A percentile compares a stretch with the other conserved stretches of the same genome.
Evolutionary conservation across 2,329 filamentous ascomycete genomes (phyloP).

Genomic region (Teratosphaeria pseudoeucalypti): DNA sequence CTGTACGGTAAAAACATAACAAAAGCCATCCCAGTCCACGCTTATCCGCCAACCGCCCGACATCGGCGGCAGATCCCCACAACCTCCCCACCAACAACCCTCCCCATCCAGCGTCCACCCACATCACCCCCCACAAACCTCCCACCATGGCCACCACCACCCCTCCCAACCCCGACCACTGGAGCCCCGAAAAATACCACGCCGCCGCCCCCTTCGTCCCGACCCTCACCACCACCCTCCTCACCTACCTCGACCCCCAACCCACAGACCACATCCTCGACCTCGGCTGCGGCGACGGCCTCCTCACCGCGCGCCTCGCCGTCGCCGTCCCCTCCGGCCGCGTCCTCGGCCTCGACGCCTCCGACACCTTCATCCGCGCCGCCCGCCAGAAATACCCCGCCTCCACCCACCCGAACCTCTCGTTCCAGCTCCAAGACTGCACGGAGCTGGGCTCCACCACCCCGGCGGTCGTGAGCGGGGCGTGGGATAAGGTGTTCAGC

Average conservation of each 20-base stretch:
- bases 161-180: conserved; percentile 14
- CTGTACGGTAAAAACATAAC: background rate
- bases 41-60: no score
- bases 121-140: no score
- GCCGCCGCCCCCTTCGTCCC: conserved; percentile 32
- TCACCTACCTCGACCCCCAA: conserved; percentile 27
- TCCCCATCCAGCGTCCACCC: no score
- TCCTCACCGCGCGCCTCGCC: conserved; percentile 30
- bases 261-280: conserved; percentile 29
- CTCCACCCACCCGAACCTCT: conserved; percentile 9
- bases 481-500: conserved; percentile 32
- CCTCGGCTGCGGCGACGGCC: conserved; percentile 31
- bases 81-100: no score
- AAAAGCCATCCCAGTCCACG: conserved; percentile 3
- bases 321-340: conserved; percentile 10
- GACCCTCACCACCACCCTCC: conserved; percentile 29
- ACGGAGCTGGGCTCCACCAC: conserved; percentile 14
- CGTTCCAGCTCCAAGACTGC: conserved; percentile 25
- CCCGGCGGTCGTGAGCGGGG: conserved; percentile 10
- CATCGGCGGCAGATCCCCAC: no score
- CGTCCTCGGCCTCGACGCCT: conserved; percentile 32
- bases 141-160: no score
- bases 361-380: conserved; percentile 27
- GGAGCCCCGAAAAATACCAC: conserved; percentile 24
- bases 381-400: conserved; percentile 23